A percentile compares a stretch with the other conserved stretches of the same genome.
These are phyloP conservation scores for Orobanche coerulescens DNA, from an alignment of 257 asterid species.

Conservation along the genomic window DNA sequence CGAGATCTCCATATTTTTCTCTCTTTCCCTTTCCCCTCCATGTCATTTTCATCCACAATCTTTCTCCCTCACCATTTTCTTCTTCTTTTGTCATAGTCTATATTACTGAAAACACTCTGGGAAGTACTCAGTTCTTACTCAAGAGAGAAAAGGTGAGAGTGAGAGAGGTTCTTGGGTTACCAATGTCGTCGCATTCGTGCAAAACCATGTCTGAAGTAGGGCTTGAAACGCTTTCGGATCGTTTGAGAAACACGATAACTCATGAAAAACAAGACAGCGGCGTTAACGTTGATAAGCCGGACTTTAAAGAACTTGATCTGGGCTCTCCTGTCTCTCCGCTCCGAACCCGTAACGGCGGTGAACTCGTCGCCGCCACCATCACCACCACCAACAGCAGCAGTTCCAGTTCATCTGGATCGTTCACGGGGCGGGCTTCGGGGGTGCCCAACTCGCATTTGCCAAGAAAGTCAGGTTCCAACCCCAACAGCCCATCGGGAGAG, in stretches of 20 bases:
- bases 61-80: slow-evolving; percentile 11
- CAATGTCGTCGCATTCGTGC: slow-evolving; percentile 47
- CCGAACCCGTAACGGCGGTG: slow-evolving; percentile 28
- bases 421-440: slow-evolving; percentile 41
- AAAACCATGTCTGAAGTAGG: slow-evolving; percentile 32
- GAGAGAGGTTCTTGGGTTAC: not conserved
- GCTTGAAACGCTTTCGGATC: slow-evolving; percentile 44
- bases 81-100: not conserved
- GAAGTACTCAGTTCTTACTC: not conserved
- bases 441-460: slow-evolving; percentile 26
- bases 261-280: slow-evolving; percentile 24
- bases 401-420: slow-evolving; percentile 84
- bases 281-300: slow-evolving; percentile 53
- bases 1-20: slow-evolving; percentile 56
- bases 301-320: slow-evolving; percentile 66
- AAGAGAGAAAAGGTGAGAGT: slow-evolving; percentile 10
- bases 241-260: slow-evolving; percentile 35
- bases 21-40: slow-evolving; percentile 19
- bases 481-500: slow-evolving; percentile 60
- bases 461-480: slow-evolving; percentile 36
- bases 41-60: slow-evolving; percentile 23
- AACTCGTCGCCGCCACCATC: slow-evolving; percentile 22
- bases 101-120: not conserved
- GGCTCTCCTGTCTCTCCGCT: slow-evolving; percentile 71
- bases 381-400: slow-evolving; percentile 47